These are phyloP conservation scores for Dorcoceras hygrometricum DNA, from an alignment of 257 asterid genomes.

Conservation along the genomic window DNA sequence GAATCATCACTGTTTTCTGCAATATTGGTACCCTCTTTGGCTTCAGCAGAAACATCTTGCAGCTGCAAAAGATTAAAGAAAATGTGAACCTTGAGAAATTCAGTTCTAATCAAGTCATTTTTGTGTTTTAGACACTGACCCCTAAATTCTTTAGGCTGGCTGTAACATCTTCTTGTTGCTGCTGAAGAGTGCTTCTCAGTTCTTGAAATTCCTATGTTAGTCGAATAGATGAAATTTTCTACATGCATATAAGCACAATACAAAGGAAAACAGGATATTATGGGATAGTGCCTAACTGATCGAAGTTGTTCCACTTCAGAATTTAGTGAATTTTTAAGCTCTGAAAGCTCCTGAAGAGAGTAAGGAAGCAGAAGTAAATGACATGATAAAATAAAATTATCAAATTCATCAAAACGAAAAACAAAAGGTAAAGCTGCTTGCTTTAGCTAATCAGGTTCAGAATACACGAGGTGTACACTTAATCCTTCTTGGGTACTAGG, in stretches of 20 bases:
- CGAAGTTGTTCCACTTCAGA: slow-evolving; percentile 89
- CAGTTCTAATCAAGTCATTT: background rate
- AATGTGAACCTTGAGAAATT: slow-evolving; percentile 19
- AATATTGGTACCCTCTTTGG: slow-evolving; percentile 30
- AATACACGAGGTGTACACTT: background rate
- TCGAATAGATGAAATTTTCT: slow-evolving; percentile 15
- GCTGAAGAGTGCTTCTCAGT: slow-evolving; percentile 78
- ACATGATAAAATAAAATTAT: background rate
- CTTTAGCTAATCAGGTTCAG: background rate
- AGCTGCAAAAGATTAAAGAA: slow-evolving; percentile 39
- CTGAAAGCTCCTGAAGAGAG: slow-evolving; percentile 68
- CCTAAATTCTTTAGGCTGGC: slow-evolving; percentile 66
- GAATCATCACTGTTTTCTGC: slow-evolving; percentile 34
- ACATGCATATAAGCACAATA: background rate
- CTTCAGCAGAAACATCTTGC: slow-evolving; percentile 52
- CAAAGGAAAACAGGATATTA: slow-evolving; percentile 1
- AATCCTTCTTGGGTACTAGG: background rate
- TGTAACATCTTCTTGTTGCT: slow-evolving; percentile 92
- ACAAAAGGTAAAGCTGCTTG: background rate
- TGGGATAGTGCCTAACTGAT: slow-evolving; percentile 51
- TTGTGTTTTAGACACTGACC: slow-evolving; percentile 39
- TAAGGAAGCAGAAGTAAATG: slow-evolving; percentile 16
- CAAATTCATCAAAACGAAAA: background rate
- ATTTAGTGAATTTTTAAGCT: slow-evolving; percentile 63
- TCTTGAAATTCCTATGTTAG: slow-evolving; percentile 78